Conservation (phyloP, 2,329 filamentous ascomycete species). For the Colletotrichum noveboracense region DNA sequence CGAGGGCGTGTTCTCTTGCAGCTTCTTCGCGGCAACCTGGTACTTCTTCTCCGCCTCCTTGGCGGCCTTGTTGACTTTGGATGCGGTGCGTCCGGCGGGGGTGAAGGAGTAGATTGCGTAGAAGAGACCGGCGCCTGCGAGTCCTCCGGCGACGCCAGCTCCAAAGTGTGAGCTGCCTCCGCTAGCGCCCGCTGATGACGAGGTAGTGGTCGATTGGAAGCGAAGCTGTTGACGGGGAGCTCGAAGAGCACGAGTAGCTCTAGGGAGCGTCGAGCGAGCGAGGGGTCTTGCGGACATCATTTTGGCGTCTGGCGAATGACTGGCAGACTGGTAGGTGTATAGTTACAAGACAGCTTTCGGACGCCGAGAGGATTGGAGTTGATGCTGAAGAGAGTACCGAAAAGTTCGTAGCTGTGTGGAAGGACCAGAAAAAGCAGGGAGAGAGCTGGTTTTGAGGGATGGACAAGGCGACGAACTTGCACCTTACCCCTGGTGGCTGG, state of each 20-base stretch:
- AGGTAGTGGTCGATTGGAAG: constrained; percentile 45
- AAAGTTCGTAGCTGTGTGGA: not conserved
- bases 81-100: constrained; percentile 44
- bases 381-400: not conserved
- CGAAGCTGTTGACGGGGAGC: constrained; percentile 35
- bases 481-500: not conserved
- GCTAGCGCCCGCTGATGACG: constrained; percentile 24
- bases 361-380: not conserved
- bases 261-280: constrained; percentile 29
- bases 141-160: constrained; percentile 48
- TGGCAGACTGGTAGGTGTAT: not conserved
- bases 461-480: not conserved
- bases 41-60: constrained; percentile 66
- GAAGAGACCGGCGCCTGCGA: constrained; percentile 46
- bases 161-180: constrained; percentile 37
- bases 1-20: constrained; percentile 67
- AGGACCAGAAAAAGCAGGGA: not conserved
- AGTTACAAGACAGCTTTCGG: not conserved
- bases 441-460: not conserved
- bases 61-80: constrained; percentile 50
- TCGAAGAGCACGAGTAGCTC: constrained; percentile 30
- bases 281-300: constrained; percentile 37
- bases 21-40: constrained; percentile 61
- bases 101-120: constrained; percentile 50
- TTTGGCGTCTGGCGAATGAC: not conserved